phyloP scores from a whole-genome alignment of 2,329 filamentous ascomycete species.

The Torrubiellomyces zombiae region DNA sequence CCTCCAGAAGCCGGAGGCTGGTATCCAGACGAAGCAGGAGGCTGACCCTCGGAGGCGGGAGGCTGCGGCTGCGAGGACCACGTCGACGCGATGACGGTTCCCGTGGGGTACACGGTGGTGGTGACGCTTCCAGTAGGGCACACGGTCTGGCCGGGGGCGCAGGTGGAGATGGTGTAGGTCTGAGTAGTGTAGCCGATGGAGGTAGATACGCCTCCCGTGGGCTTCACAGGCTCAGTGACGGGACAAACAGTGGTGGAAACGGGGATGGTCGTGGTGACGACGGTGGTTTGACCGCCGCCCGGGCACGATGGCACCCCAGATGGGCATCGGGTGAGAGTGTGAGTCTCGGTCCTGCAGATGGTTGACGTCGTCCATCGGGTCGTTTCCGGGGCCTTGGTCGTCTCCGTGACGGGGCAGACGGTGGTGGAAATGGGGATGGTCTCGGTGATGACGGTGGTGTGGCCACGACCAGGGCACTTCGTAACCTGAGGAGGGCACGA shows the following conservation, averaged over 20 bases:
- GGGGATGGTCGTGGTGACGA: conserved; percentile 13
- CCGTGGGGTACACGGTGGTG: conserved; percentile 11
- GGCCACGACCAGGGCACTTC: conserved; percentile 2
- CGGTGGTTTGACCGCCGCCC: conserved; percentile 9
- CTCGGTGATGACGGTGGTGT: conserved; percentile 3
- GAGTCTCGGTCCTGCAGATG: conserved; percentile 12
- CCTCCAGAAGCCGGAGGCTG: too few relatives aligned
- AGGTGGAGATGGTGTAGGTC: conserved; percentile 16
- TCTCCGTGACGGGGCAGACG: conserved; percentile 2
- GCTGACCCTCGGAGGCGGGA: conserved; percentile 1
- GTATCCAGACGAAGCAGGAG: conserved; percentile 1
- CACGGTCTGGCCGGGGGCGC: conserved; percentile 12
- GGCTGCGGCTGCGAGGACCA: not conserved
- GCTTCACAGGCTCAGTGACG: conserved; percentile 10
- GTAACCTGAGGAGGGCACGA: conserved; percentile 4
- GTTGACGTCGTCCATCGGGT: conserved; percentile 14
- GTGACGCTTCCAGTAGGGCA: conserved; percentile 16
- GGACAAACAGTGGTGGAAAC: conserved; percentile 26
- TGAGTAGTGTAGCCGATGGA: conserved; percentile 15
- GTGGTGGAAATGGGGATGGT: conserved; percentile 4
- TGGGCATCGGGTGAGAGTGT: conserved; percentile 15
- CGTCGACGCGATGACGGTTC: conserved; percentile 13
- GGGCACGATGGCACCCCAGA: conserved; percentile 15
- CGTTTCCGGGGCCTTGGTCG: conserved; percentile 2
- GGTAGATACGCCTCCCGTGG: conserved; percentile 1